A percentile compares a stretch with the other conserved stretches of the same genome.
phyloP scores from a whole-genome alignment of 352 stramenopile genomes.

The Peronospora tabacina region DNA sequence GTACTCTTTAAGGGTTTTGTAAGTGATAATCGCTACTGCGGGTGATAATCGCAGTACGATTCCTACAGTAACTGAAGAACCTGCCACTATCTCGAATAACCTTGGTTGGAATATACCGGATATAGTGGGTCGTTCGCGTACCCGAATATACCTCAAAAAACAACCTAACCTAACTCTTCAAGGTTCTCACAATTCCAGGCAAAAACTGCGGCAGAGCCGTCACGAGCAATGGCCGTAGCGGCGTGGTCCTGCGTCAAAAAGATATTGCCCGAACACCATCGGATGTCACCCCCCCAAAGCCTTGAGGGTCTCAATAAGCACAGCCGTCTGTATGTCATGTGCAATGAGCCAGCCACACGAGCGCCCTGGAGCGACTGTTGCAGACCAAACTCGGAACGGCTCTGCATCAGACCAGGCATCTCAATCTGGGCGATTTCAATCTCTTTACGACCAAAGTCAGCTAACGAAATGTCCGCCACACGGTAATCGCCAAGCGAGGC shows the following conservation, averaged over 20 bases:
- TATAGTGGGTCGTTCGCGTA: no score
- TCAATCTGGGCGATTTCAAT: slow-evolving; percentile 98
- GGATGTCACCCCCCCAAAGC: slow-evolving; percentile 93
- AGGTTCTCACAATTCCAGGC: slow-evolving; percentile 98
- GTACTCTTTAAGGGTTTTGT: slow-evolving; percentile 97
- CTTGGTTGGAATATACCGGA: no score
- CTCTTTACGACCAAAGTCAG: slow-evolving; percentile 97
- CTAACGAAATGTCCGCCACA: slow-evolving; percentile 96
- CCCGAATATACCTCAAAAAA: no score
- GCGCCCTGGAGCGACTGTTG: slow-evolving; percentile 86
- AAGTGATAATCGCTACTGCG: no score
- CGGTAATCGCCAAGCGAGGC: slow-evolving; percentile 67
- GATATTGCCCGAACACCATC: slow-evolving; percentile 99
- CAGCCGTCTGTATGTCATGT: slow-evolving; percentile 99
- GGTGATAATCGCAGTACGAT: no score
- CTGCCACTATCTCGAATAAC: no score
- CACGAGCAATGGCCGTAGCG: slow-evolving; percentile 93
- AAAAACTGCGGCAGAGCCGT: slow-evolving; percentile 94
- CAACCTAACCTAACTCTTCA: no score
- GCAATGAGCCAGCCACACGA: slow-evolving; percentile 92
- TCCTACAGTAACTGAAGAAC: no score
- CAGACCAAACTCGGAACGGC: slow-evolving; percentile 87
- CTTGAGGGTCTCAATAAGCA: slow-evolving; percentile 98
- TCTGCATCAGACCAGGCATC: slow-evolving; percentile 98
- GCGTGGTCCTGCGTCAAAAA: slow-evolving; percentile 99